Evolutionary conservation across 257 asterid species (phyloP).

Genomic region (Handroanthus guayacan): DNA sequence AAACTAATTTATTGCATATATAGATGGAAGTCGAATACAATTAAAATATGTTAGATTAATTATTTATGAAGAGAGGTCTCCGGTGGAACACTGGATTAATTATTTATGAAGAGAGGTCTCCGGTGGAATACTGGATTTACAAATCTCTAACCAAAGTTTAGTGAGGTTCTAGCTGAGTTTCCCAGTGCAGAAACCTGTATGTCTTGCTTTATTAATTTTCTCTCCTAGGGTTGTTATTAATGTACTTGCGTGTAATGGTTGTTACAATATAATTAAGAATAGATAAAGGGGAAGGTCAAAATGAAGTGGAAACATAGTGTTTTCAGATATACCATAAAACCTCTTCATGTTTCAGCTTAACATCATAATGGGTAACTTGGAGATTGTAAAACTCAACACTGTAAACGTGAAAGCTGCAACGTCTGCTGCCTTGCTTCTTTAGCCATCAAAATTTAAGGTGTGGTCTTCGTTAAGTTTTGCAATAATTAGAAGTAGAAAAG

Average conservation of each 20-base stretch:
- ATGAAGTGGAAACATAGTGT: neutral
- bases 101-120: too few relatives aligned
- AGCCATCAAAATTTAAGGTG: constrained; percentile 91
- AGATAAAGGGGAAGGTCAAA: too few relatives aligned
- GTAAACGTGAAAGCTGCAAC: constrained; percentile 78
- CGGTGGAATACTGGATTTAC: too few relatives aligned
- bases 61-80: too few relatives aligned
- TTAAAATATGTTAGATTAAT: too few relatives aligned
- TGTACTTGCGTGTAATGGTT: neutral
- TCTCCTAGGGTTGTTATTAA: neutral
- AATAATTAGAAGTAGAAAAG: constrained; percentile 23
- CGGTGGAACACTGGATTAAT: too few relatives aligned
- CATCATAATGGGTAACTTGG: constrained; percentile 64
- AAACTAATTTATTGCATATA: too few relatives aligned
- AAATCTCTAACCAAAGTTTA: too few relatives aligned
- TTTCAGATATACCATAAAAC: constrained; percentile 27
- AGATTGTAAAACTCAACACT: constrained; percentile 63
- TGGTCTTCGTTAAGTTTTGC: constrained; percentile 34
- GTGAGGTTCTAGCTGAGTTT: constrained; percentile 77
- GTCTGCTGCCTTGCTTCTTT: constrained; percentile 85
- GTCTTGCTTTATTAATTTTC: constrained; percentile 25
- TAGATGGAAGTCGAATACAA: too few relatives aligned
- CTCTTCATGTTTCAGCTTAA: constrained; percentile 60
- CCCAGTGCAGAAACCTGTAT: constrained; percentile 91
- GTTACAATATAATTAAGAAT: neutral